A percentile compares a stretch with the other conserved stretches of the same genome.
These are phyloP conservation scores for Rosa rugosa DNA, from an alignment of 306 rosid species.

Conservation along the genomic window DNA sequence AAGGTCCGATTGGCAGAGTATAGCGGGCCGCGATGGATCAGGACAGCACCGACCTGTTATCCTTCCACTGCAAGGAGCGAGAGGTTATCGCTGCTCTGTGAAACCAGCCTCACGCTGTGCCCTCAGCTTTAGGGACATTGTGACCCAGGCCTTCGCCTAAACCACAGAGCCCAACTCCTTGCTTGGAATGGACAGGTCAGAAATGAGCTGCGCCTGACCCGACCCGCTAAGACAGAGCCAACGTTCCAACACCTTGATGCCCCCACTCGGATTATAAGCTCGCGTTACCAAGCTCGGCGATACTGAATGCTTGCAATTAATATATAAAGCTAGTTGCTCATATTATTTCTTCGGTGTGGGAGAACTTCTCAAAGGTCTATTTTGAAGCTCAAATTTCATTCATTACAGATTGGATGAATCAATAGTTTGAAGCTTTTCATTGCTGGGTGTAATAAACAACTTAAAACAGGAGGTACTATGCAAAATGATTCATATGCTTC, in stretches of 20 bases:
- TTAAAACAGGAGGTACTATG: background rate
- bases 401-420: background rate
- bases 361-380: background rate
- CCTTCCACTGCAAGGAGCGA: background rate
- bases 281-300: background rate
- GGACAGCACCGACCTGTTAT: background rate
- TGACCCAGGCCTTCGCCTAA: background rate
- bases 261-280: background rate
- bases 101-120: no score
- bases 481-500: background rate
- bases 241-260: background rate
- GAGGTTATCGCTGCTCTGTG: background rate
- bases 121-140: no score
- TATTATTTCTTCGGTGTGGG: background rate
- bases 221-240: background rate
- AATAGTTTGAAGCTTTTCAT: background rate
- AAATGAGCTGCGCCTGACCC: background rate
- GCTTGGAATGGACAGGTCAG: background rate
- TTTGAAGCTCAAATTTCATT: background rate
- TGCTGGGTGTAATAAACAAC: background rate
- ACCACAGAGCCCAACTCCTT: background rate
- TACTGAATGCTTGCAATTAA: accelerated
- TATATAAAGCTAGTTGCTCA: background rate
- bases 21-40: background rate
- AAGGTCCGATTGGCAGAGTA: background rate